Percentiles rank a stretch among this genome's conserved stretches.
phyloP scores from a whole-genome alignment of 176 grass and related monocot genomes.

The Juncus inflexus region DNA sequence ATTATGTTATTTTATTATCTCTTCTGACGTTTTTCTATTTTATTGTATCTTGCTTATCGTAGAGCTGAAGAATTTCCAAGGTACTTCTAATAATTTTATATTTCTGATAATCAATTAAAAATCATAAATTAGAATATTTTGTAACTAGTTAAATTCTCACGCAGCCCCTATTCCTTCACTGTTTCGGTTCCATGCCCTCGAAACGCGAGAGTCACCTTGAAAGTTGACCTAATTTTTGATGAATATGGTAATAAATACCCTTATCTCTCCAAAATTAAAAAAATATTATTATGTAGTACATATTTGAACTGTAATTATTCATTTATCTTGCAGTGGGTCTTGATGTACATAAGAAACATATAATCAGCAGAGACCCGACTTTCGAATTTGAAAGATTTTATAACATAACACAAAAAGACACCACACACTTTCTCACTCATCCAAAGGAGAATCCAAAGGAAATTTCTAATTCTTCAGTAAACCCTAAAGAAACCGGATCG shows the following conservation, averaged over 20 bases:
- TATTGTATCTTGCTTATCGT: constrained; percentile 29
- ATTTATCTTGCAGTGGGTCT: constrained; percentile 62
- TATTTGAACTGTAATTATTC: constrained; percentile 10
- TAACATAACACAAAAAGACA: constrained; percentile 19
- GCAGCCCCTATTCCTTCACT: constrained; percentile 73
- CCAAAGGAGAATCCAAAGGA: constrained; percentile 43
- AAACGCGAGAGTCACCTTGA: constrained; percentile 63
- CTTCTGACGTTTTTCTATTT: background rate
- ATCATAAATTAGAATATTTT: constrained; percentile 32
- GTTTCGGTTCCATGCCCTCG: constrained; percentile 57
- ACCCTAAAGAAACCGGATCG: constrained; percentile 36
- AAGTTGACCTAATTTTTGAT: constrained; percentile 81
- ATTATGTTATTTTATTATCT: no score
- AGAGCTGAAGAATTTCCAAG: constrained; percentile 81
- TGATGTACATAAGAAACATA: constrained; percentile 75
- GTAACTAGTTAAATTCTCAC: constrained; percentile 30
- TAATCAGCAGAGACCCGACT: constrained; percentile 46
- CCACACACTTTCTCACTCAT: constrained; percentile 26
- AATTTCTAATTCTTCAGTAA: constrained; percentile 31
- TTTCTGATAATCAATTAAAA: constrained; percentile 5
- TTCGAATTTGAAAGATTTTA: constrained; percentile 24
- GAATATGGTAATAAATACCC: constrained; percentile 63
- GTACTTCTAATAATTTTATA: constrained; percentile 32
- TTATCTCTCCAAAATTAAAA: background rate
- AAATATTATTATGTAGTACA: background rate